Evolutionary conservation across 2,329 filamentous ascomycete species (phyloP).

Genomic region (Claviceps citrina): DNA sequence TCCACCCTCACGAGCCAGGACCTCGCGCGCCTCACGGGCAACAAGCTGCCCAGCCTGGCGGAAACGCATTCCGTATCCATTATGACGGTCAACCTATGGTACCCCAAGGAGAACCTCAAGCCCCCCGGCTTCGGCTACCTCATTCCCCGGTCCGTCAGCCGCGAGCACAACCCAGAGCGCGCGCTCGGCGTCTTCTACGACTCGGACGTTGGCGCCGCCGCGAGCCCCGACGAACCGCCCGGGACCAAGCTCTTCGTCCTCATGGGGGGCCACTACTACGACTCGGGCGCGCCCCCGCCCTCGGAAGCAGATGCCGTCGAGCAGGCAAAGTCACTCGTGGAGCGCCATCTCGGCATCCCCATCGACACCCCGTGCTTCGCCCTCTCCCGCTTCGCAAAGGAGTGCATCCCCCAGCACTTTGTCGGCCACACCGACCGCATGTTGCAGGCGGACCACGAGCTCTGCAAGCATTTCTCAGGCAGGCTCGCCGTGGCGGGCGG

Average conservation of each 20-base stretch:
- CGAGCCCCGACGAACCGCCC: slow-evolving; percentile 32
- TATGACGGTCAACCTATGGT: slow-evolving; percentile 88
- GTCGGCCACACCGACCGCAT: slow-evolving; percentile 60
- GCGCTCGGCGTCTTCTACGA: slow-evolving; percentile 90
- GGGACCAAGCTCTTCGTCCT: slow-evolving; percentile 89
- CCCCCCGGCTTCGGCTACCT: slow-evolving; percentile 78
- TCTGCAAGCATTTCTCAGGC: slow-evolving; percentile 41
- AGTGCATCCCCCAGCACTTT: slow-evolving; percentile 83
- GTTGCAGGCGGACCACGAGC: slow-evolving; percentile 36
- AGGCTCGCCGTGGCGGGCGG: slow-evolving; percentile 48
- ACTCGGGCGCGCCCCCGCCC: slow-evolving; percentile 31
- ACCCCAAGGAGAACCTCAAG: slow-evolving; percentile 45
- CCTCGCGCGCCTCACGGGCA: slow-evolving; percentile 23
- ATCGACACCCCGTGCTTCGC: slow-evolving; percentile 42
- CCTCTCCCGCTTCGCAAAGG: slow-evolving; percentile 39
- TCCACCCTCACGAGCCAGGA: slow-evolving; percentile 43
- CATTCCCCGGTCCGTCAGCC: slow-evolving; percentile 58
- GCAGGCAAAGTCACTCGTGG: slow-evolving; percentile 55
- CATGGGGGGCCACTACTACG: slow-evolving; percentile 84
- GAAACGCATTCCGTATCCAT: slow-evolving; percentile 58
- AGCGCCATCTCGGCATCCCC: slow-evolving; percentile 59
- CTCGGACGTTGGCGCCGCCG: slow-evolving; percentile 39
- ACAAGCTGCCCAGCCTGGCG: slow-evolving; percentile 31
- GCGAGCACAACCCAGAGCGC: slow-evolving; percentile 62
- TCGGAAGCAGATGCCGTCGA: slow-evolving; percentile 47